phyloP scores from a whole-genome alignment of 2,329 filamentous ascomycete species.

The Stemphylium vesicarium region DNA sequence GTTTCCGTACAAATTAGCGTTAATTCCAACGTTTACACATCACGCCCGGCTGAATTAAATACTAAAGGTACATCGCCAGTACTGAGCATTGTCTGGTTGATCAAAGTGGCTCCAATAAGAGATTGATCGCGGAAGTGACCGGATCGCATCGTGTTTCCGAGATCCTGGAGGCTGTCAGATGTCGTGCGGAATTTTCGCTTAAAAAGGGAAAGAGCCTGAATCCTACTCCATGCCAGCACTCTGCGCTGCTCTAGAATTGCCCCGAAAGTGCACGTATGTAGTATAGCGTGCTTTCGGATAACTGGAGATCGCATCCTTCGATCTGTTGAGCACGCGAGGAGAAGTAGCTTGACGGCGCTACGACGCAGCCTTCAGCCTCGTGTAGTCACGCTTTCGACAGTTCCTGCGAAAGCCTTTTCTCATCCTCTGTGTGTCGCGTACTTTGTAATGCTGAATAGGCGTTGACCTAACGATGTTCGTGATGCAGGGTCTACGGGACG shows the following conservation, averaged over 20 bases:
- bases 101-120: too few species aligned
- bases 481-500: neutral
- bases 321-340: neutral
- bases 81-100: neutral
- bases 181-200: neutral
- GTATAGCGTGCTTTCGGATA: neutral
- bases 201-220: neutral
- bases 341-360: neutral
- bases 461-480: neutral
- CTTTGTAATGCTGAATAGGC: neutral
- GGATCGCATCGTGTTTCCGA: too few species aligned
- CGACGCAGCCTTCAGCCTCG: too few species aligned
- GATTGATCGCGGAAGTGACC: too few species aligned
- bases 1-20: too few species aligned
- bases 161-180: neutral
- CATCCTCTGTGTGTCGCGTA: neutral
- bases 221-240: neutral
- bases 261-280: neutral
- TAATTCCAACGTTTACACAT: too few species aligned
- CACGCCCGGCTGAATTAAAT: too few species aligned
- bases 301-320: too few species aligned
- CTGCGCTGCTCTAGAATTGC: neutral
- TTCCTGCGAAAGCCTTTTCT: too few species aligned
- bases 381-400: neutral
- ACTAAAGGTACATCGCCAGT: neutral